These are phyloP conservation scores for Pyrenophora tritici-repentis DNA, from an alignment of 2,329 filamentous ascomycete genomes.

Conservation along the genomic window DNA sequence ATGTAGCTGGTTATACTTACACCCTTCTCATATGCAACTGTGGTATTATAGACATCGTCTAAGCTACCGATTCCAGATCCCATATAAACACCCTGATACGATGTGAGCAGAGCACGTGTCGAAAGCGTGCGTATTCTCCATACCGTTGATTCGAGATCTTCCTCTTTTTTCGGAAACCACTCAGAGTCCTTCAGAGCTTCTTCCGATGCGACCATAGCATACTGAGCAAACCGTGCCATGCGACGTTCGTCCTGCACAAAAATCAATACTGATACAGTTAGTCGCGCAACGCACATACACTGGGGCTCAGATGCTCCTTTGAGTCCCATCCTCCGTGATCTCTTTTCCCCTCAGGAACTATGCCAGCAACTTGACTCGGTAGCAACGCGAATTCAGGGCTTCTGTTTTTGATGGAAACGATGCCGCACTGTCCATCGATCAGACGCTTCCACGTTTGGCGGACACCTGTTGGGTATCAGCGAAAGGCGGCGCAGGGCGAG, in stretches of 20 bases:
- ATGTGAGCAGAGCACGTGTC: slow-evolving; percentile 8
- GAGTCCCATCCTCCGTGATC: slow-evolving; percentile 53
- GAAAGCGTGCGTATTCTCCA: slow-evolving; percentile 7
- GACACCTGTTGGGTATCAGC: slow-evolving; percentile 56
- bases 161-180: slow-evolving; percentile 67
- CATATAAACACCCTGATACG: slow-evolving; percentile 75
- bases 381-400: slow-evolving; percentile 70
- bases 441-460: slow-evolving; percentile 80
- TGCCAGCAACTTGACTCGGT: slow-evolving; percentile 82
- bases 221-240: slow-evolving; percentile 92
- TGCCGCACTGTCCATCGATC: slow-evolving; percentile 77
- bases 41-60: slow-evolving; percentile 85
- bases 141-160: slow-evolving; percentile 73
- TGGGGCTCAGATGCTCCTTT: slow-evolving; percentile 52
- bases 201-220: slow-evolving; percentile 81
- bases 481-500: not conserved
- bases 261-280: slow-evolving; percentile 43
- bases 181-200: slow-evolving; percentile 85
- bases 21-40: slow-evolving; percentile 72
- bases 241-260: slow-evolving; percentile 65
- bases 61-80: slow-evolving; percentile 96
- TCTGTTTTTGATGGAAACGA: slow-evolving; percentile 71
- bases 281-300: slow-evolving; percentile 24
- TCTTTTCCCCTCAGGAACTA: slow-evolving; percentile 67
- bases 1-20: slow-evolving; percentile 55